These are phyloP conservation scores for Geotrichum armillariae DNA, from an alignment of 1,139 yeast genomes.

Conservation along the genomic window DNA sequence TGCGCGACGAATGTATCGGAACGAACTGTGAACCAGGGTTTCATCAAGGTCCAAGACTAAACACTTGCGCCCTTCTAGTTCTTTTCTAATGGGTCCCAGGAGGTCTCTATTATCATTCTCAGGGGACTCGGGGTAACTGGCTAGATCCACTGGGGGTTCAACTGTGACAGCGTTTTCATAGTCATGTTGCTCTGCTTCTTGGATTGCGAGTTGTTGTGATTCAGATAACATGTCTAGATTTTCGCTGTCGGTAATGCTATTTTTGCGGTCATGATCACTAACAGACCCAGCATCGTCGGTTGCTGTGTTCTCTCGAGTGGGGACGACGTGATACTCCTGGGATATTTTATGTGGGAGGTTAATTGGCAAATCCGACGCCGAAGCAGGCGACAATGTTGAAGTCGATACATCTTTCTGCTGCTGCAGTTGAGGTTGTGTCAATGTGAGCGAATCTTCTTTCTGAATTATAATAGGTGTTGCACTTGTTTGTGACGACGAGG, in stretches of 20 bases:
- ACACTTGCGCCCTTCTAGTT: constrained; percentile 66
- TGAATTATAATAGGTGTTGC: neutral
- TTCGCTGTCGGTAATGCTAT: constrained; percentile 17
- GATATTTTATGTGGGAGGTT: neutral
- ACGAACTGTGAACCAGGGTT: constrained; percentile 93
- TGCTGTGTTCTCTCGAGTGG: neutral
- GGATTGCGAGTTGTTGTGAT: constrained; percentile 2
- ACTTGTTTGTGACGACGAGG: neutral
- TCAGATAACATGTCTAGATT: constrained; percentile 1
- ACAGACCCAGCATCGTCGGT: no score
- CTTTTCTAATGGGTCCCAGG: constrained; percentile 53
- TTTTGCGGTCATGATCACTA: no score
- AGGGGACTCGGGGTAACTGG: constrained; percentile 11
- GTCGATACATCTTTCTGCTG: constrained; percentile 1
- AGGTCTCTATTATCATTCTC: constrained; percentile 43
- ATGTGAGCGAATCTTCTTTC: neutral
- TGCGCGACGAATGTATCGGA: constrained; percentile 86
- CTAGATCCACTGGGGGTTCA: neutral
- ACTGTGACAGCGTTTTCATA: constrained; percentile 13
- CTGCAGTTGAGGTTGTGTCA: neutral
- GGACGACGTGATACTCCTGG: constrained; percentile 4
- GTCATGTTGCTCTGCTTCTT: constrained; percentile 18
- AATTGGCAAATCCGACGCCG: neutral
- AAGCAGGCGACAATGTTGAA: neutral
- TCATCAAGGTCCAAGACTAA: constrained; percentile 91